A percentile compares a stretch with the other conserved stretches of the same genome.
Conservation (phyloP, 139 green algal species). For the Ettlia oleoabundans region DNA sequence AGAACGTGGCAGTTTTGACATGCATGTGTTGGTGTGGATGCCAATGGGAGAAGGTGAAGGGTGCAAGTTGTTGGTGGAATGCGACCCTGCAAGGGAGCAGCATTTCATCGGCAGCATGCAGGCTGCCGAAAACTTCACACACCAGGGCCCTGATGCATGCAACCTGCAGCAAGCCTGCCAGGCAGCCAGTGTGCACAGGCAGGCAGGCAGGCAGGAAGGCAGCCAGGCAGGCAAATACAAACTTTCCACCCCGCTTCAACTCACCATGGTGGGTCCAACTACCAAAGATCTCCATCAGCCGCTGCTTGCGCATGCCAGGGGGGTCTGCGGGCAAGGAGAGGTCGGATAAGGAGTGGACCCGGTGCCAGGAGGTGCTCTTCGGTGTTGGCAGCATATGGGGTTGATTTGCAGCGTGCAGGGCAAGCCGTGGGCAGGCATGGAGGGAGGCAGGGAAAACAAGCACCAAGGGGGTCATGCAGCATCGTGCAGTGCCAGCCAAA, state of each 20-base stretch:
- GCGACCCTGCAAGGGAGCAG: too few relatives aligned
- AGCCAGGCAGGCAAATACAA: too few relatives aligned
- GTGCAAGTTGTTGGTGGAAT: too few relatives aligned
- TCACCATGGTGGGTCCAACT: slow-evolving; percentile 79
- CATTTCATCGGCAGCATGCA: neutral
- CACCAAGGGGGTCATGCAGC: too few relatives aligned
- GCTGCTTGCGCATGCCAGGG: slow-evolving; percentile 69
- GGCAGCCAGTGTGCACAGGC: too few relatives aligned
- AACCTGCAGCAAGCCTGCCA: neutral
- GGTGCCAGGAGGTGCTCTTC: neutral
- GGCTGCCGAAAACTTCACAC: too few relatives aligned
- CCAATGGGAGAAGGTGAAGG: neutral
- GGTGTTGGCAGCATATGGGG: neutral
- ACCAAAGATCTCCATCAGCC: slow-evolving; percentile 91
- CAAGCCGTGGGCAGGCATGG: too few relatives aligned
- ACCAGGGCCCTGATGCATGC: too few relatives aligned
- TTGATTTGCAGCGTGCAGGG: neutral
- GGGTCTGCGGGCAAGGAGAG: slow-evolving; percentile 54
- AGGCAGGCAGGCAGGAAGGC: neutral
- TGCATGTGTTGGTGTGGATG: neutral
- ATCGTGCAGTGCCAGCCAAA: too few relatives aligned
- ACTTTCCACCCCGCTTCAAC: neutral
- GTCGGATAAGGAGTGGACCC: too few relatives aligned
- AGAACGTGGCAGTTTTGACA: neutral
- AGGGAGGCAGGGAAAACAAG: neutral